phyloP scores from a whole-genome alignment of 2,329 filamentous ascomycete genomes.

The Penicillium sclerotiorum region DNA sequence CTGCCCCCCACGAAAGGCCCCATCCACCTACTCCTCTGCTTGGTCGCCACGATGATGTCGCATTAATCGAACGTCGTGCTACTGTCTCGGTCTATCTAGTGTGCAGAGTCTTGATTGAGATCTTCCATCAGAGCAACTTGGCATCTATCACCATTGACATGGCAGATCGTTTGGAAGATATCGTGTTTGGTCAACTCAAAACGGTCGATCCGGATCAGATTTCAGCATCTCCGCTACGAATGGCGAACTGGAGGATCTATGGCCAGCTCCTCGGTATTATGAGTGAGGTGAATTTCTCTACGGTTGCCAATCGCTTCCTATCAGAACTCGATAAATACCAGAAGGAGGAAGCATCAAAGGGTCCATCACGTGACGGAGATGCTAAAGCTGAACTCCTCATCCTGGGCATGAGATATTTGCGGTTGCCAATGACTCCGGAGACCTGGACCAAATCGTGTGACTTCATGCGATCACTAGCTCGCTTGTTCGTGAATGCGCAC shows the following conservation, averaged over 20 bases:
- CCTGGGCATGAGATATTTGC: conserved; percentile 87
- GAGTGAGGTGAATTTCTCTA: conserved; percentile 87
- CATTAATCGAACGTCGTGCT: conserved; percentile 82
- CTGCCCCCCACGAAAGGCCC: conserved; percentile 30
- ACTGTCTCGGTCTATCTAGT: conserved; percentile 95
- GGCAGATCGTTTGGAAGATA: conserved; percentile 89
- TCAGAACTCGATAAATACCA: conserved; percentile 77
- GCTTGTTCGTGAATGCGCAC: conserved; percentile 80
- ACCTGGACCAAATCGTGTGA: conserved; percentile 86
- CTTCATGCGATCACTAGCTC: conserved; percentile 79
- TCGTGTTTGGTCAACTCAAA: conserved; percentile 95
- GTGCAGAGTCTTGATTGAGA: conserved; percentile 89
- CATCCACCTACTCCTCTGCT: conserved; percentile 39
- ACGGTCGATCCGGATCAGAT: conserved; percentile 81
- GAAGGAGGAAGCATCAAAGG: conserved; percentile 63
- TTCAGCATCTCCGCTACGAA: conserved; percentile 70
- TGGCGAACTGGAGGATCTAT: conserved; percentile 96
- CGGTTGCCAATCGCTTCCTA: conserved; percentile 80
- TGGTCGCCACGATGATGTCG: conserved; percentile 68
- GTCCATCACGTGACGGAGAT: conserved; percentile 64
- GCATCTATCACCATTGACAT: conserved; percentile 84
- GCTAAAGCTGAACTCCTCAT: conserved; percentile 84
- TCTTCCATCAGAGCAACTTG: conserved; percentile 86
- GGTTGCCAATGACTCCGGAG: conserved; percentile 71
- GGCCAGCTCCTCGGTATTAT: conserved; percentile 92